Conservation (phyloP, 495 filamentous ascomycete genomes). For the Pseudevernia furfuracea region DNA sequence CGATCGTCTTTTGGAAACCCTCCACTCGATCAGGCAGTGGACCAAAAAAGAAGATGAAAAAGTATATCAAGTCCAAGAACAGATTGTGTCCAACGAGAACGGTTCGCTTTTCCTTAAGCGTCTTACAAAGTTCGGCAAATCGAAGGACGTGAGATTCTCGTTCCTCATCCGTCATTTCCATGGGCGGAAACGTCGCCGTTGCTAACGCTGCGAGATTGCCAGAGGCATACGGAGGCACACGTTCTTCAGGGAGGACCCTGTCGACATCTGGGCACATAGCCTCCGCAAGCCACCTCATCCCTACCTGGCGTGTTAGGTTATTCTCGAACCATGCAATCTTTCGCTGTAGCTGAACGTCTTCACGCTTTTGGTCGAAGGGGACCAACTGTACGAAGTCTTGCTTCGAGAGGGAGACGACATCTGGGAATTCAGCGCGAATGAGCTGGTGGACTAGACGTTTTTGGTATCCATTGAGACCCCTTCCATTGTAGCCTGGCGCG, state of each 20-base stretch:
- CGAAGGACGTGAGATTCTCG: conserved; percentile 18
- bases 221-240: conserved; percentile 31
- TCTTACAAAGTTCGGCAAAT: conserved; percentile 31
- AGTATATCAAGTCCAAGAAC: conserved; percentile 65
- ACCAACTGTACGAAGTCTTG: conserved; percentile 47
- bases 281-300: conserved; percentile 65
- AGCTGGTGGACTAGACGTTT: conserved; percentile 63
- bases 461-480: conserved; percentile 43
- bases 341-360: conserved; percentile 36
- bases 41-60: conserved; percentile 64
- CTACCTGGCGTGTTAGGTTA: conserved; percentile 44
- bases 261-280: conserved; percentile 38
- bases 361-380: conserved; percentile 40
- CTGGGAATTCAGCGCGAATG: conserved; percentile 55
- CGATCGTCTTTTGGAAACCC: conserved; percentile 49
- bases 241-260: conserved; percentile 6
- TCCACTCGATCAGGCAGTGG: conserved; percentile 51
- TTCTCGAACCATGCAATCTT: conserved; percentile 35
- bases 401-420: conserved; percentile 40
- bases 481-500: conserved; percentile 10
- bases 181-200: conserved; percentile 6
- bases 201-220: conserved; percentile 48
- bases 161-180: neutral
- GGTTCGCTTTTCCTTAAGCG: conserved; percentile 38
- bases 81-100: conserved; percentile 57